A percentile compares a stretch with the other conserved stretches of the same genome.
These are phyloP conservation scores for Karstenula rhodostoma DNA, from an alignment of 2,329 filamentous ascomycete species.

Conservation along the genomic window DNA sequence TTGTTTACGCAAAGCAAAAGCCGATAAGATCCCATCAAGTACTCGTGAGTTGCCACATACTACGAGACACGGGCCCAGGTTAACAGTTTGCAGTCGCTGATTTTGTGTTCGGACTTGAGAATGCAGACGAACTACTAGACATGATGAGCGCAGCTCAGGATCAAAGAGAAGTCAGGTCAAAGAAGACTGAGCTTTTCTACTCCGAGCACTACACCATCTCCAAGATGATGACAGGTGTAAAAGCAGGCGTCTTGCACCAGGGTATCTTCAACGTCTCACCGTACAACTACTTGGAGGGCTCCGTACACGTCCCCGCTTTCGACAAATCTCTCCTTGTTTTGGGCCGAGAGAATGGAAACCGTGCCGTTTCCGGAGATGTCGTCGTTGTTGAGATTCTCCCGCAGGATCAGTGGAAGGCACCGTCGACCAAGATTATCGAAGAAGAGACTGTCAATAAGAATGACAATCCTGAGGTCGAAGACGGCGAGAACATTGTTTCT, in stretches of 20 bases:
- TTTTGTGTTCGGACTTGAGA: slow-evolving; percentile 85
- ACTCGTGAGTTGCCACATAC: slow-evolving; percentile 52
- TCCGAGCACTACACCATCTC: slow-evolving; percentile 89
- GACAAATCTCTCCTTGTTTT: slow-evolving; percentile 87
- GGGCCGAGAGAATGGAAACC: slow-evolving; percentile 94
- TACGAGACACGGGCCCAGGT: not conserved
- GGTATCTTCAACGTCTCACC: slow-evolving; percentile 95
- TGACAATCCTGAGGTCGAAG: slow-evolving; percentile 89
- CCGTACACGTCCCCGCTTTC: slow-evolving; percentile 88
- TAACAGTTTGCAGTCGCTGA: slow-evolving; percentile 57
- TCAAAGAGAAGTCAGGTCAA: slow-evolving; percentile 68
- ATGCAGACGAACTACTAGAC: slow-evolving; percentile 85
- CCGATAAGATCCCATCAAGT: slow-evolving; percentile 74
- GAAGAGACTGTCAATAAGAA: slow-evolving; percentile 92
- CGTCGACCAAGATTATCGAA: slow-evolving; percentile 94
- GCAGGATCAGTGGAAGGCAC: slow-evolving; percentile 95
- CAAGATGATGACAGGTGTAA: slow-evolving; percentile 92
- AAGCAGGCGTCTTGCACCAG: slow-evolving; percentile 88
- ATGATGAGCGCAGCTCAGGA: slow-evolving; percentile 88
- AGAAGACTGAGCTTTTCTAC: slow-evolving; percentile 78
- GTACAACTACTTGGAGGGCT: slow-evolving; percentile 97
- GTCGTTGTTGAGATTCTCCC: slow-evolving; percentile 94
- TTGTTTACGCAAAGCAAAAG: slow-evolving; percentile 82
- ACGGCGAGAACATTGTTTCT: slow-evolving; percentile 76
- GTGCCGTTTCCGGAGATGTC: slow-evolving; percentile 88